Conservation (phyloP, 2,329 filamentous ascomycete genomes). For the Elsinoe arachidis region DNA sequence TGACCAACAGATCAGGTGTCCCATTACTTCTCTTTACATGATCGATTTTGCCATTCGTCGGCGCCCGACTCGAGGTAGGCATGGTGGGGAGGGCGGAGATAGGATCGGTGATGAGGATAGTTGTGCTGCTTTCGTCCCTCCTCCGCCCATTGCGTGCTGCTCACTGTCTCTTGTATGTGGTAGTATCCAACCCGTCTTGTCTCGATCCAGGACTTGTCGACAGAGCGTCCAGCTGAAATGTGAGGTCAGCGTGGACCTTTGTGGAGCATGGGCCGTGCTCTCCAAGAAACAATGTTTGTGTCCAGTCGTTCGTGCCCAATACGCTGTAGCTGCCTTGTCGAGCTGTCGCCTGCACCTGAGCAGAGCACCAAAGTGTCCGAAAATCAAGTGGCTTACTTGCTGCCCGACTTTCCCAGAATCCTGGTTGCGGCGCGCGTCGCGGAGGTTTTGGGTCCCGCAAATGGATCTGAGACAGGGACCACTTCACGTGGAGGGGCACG, state of each 20-base stretch:
- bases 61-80: slow-evolving; percentile 6
- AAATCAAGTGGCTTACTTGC: background rate
- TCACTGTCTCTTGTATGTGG: background rate
- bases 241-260: slow-evolving; percentile 11
- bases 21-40: slow-evolving; percentile 13
- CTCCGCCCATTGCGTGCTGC: slow-evolving; percentile 6
- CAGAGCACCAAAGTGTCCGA: background rate
- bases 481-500: background rate
- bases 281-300: slow-evolving; percentile 5
- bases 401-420: slow-evolving; percentile 1
- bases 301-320: background rate
- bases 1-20: slow-evolving; percentile 2
- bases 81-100: background rate
- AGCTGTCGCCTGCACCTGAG: background rate
- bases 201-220: background rate
- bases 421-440: slow-evolving; percentile 8
- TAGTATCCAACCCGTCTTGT: too few species aligned
- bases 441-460: slow-evolving; percentile 4
- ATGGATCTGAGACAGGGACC: slow-evolving; percentile 8
- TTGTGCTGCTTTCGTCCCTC: background rate
- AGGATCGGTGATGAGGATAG: background rate
- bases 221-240: background rate
- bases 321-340: background rate
- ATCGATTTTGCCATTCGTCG: slow-evolving; percentile 3
- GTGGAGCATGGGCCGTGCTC: slow-evolving; percentile 5